phyloP scores from a whole-genome alignment of 208 protist genomes.

The Trypanosoma brucei region DNA sequence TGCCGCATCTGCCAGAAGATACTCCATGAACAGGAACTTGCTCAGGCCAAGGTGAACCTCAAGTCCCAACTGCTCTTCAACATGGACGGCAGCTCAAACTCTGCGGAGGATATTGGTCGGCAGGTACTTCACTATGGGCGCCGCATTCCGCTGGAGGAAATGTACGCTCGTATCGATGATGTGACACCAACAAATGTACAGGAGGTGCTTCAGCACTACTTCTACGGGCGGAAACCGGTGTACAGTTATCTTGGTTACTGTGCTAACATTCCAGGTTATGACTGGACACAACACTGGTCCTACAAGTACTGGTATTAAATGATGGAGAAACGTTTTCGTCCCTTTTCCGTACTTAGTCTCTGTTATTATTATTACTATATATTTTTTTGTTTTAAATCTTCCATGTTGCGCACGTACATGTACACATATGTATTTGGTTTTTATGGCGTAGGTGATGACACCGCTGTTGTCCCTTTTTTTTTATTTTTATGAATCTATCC shows the following conservation, averaged over 20 bases:
- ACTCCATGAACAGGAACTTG: slow-evolving; percentile 79
- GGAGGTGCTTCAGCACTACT: slow-evolving; percentile 89
- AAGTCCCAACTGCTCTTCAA: slow-evolving; percentile 88
- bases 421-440: no score
- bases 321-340: neutral
- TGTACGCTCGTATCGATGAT: slow-evolving; percentile 91
- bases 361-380: neutral
- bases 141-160: slow-evolving; percentile 82
- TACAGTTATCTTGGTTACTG: slow-evolving; percentile 86
- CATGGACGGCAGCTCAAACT: slow-evolving; percentile 85
- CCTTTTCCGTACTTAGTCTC: neutral
- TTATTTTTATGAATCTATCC: no score
- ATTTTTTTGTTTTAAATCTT: no score
- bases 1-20: slow-evolving; percentile 82
- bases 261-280: slow-evolving; percentile 78
- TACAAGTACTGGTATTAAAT: slow-evolving; percentile 91
- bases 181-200: slow-evolving; percentile 80
- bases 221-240: slow-evolving; percentile 84
- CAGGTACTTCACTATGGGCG: slow-evolving; percentile 84
- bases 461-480: no score
- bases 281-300: slow-evolving; percentile 86
- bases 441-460: no score
- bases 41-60: slow-evolving; percentile 85
- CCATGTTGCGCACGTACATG: no score
- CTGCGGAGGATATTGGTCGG: slow-evolving; percentile 80